Evolutionary conservation across 2,329 filamentous ascomycete genomes (phyloP), one percentile per base, ranked within the genome.

Genomic region (Diaporthe sp.): DNA sequence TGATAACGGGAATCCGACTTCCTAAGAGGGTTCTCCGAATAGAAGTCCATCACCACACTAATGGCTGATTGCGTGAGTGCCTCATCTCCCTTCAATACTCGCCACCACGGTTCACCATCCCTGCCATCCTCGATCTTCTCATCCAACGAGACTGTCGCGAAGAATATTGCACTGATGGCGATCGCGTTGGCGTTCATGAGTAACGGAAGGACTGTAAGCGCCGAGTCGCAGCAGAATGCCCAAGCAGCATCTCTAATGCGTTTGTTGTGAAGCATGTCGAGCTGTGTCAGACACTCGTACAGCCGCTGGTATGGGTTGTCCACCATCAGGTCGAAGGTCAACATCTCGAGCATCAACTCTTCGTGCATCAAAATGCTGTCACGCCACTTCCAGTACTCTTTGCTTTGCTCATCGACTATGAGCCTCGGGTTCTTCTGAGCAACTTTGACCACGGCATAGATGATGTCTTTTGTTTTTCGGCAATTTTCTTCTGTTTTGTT

Each of bases 401-500:
- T 98, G 78, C 94, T 97, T 83, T 98, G 96, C 84, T 98, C 97
- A 81, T 99, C 97, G 70, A 98, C 94, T 71, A 96, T 88, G 74
- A 98, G 90, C 79, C 95, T 94, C 1, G 94, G 88, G 78, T 98
- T 96, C 85, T 99, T 98, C 83, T 98, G 95, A 37, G 96, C 97
- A 27, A 98, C 95, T 77, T 96, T 94, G 75, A 95, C 97, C 79
- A 97, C 97, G 1, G 96, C 94, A 42, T 98, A 93, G 77, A 99
- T 96, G 75, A 99, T 89, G 77, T 98, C 95, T 80, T 95, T 97
- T 78, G 98, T 98, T 84, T 98, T 98, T 65, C 96, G 93, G 81
- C 95, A 97, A 81, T 97, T 98, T 82, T 99, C 97, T 81, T 99
- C 96, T 27, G 97, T 96, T 83, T 99, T 99, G 78, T 97, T 98